These are phyloP conservation scores for Sporothrix inflata DNA, from an alignment of 2,329 filamentous ascomycete genomes.

Conservation along the genomic window DNA sequence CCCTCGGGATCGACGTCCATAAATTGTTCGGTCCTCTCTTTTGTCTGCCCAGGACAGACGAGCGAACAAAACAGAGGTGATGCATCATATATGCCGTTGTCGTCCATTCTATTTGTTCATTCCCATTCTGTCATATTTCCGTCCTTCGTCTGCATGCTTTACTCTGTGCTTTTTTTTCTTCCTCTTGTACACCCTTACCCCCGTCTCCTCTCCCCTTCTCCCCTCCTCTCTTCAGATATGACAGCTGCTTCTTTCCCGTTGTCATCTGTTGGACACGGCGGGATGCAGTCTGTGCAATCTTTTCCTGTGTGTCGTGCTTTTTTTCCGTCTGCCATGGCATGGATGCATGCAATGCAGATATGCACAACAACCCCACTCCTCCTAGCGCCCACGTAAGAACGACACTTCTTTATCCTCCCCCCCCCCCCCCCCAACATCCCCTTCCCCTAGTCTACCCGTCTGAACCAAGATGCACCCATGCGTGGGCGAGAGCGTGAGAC, in stretches of 20 bases:
- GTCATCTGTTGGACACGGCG: neutral
- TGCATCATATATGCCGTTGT: neutral
- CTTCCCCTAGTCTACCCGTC: neutral
- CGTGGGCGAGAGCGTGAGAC: neutral
- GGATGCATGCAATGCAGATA: neutral
- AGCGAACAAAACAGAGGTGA: neutral
- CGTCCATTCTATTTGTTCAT: neutral
- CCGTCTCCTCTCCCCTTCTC: neutral
- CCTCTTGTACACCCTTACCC: neutral
- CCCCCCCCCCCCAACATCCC: too few relatives aligned
- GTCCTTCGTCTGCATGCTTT: neutral
- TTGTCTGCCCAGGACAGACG: neutral
- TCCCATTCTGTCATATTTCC: conserved; percentile 7
- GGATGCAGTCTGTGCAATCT: neutral
- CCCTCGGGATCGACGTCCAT: conserved; percentile 3
- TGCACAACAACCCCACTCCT: neutral
- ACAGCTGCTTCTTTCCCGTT: conserved; percentile 7
- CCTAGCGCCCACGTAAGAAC: neutral
- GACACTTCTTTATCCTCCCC: too few relatives aligned
- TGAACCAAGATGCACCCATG: conserved; percentile 1
- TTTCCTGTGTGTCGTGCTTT: neutral
- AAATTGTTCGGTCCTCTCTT: neutral
- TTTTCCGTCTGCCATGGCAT: neutral
- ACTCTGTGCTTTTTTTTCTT: neutral
- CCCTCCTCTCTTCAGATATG: conserved; percentile 11